phyloP scores from a whole-genome alignment of 2,329 filamentous ascomycete genomes.

The Xylariaceae sp. region DNA sequence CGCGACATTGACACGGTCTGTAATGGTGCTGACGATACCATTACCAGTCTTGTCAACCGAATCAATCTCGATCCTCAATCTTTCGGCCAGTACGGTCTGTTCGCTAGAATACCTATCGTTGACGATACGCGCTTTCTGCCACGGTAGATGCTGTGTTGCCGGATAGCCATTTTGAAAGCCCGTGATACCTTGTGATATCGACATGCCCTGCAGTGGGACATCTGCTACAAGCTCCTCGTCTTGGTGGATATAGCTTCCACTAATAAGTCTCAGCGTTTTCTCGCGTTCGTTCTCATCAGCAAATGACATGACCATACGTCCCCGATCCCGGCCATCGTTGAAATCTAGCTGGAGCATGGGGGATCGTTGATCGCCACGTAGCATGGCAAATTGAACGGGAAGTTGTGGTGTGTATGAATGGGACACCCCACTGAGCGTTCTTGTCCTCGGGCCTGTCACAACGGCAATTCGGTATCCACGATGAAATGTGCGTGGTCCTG shows the following conservation, averaged over 20 bases:
- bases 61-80: constrained; percentile 71
- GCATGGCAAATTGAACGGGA: constrained; percentile 75
- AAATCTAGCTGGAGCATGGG: constrained; percentile 71
- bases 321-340: constrained; percentile 62
- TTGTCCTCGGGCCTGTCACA: constrained; percentile 72
- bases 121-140: constrained; percentile 69
- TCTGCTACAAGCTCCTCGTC: constrained; percentile 72
- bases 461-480: constrained; percentile 76
- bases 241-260: constrained; percentile 65
- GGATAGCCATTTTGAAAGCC: constrained; percentile 48
- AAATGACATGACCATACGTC: constrained; percentile 76
- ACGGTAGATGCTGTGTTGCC: constrained; percentile 52
- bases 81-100: constrained; percentile 72
- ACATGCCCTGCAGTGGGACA: constrained; percentile 63
- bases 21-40: constrained; percentile 60
- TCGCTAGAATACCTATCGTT: constrained; percentile 67
- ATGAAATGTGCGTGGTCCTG: constrained; percentile 70
- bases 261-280: constrained; percentile 68
- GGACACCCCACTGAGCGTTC: constrained; percentile 73
- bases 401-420: constrained; percentile 63
- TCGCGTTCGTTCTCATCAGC: constrained; percentile 68
- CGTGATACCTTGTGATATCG: constrained; percentile 54
- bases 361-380: constrained; percentile 67
- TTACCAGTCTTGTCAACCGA: constrained; percentile 54
- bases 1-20: constrained; percentile 78